Evolutionary conservation across 768 basidiomycete genomes (phyloP), one percentile per base, ranked within the genome.

Genomic region (Leccinum boreale): DNA sequence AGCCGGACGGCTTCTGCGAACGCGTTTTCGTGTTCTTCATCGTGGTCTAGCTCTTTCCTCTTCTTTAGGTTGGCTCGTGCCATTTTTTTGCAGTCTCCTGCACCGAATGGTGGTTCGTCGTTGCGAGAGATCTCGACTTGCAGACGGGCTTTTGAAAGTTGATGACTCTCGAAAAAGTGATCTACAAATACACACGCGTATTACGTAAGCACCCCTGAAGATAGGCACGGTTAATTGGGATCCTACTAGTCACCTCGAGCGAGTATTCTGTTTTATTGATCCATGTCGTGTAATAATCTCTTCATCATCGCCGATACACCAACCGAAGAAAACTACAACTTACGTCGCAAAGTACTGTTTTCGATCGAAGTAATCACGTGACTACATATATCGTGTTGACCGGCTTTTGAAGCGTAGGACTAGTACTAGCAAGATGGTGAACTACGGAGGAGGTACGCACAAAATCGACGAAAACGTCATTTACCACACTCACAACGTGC

Each of bases 371-470:
- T 1, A 1, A 12, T 63, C 62, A 63, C 58, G 62, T 63, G 62
- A 59, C 10, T 19, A 19, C n/a, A n/a, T 10, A n/a, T 42, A 24
- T 24, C 7, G 24, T n/a, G 10, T 35, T 29, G 26, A 48, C 21
- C 11, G 33, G 23, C 58, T 17, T 47, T 47, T 47, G 14, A 12
- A 7, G 63, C 53, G 24, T 51, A 31, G 31, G n/a, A n/a, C n/a
- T n/a, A n/a, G 26, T 39, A n/a, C 21, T 52, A 0, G 19, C 48
- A 48, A 57, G 46, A 92, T 92, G 90, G 90, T 92, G 6, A 88
- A 89, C 68, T 92, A 92, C 70, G 92, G 92, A 29, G 92, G 92
- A 78, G 92, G 91, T 89, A 72, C 42, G 87, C 63, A 29, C 17
- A 11, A 21, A 26, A 50, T 23, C 26, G 53, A 52, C 53, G 47